Percentiles rank a stretch among this genome's conserved stretches.
Evolutionary conservation across 192 early-diverging fungal genomes (phyloP).

Genomic region (Backusella tuberculispora): DNA sequence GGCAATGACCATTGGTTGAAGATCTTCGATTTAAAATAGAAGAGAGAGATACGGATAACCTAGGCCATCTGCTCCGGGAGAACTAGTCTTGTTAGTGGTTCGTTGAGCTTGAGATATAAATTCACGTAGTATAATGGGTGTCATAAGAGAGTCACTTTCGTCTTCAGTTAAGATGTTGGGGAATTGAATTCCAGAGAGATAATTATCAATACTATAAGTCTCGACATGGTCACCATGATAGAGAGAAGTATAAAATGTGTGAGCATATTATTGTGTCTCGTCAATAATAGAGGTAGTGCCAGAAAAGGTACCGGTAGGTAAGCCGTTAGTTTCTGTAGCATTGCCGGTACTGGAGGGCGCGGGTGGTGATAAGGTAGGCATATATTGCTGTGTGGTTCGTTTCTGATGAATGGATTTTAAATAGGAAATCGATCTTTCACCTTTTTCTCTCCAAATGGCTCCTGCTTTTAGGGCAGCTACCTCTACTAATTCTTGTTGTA

Average conservation of each 20-base stretch:
- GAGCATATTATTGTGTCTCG: no score
- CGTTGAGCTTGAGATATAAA: no score
- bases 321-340: not conserved
- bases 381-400: not conserved
- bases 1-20: not conserved
- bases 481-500: not conserved
- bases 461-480: not conserved
- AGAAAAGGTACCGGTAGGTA: no score
- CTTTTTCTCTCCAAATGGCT: not conserved
- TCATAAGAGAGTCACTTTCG: no score
- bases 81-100: not conserved
- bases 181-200: no score
- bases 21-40: not conserved
- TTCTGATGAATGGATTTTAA: not conserved
- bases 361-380: not conserved
- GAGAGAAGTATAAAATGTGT: no score
- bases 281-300: no score
- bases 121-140: no score
- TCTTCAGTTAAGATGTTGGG: no score
- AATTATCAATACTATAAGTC: no score
- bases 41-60: not conserved
- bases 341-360: not conserved
- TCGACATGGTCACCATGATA: no score
- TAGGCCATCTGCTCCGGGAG: not conserved
- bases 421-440: not conserved